Conservation (phyloP, 2,329 filamentous ascomycete genomes). For the Aspergillus floridensis region DNA sequence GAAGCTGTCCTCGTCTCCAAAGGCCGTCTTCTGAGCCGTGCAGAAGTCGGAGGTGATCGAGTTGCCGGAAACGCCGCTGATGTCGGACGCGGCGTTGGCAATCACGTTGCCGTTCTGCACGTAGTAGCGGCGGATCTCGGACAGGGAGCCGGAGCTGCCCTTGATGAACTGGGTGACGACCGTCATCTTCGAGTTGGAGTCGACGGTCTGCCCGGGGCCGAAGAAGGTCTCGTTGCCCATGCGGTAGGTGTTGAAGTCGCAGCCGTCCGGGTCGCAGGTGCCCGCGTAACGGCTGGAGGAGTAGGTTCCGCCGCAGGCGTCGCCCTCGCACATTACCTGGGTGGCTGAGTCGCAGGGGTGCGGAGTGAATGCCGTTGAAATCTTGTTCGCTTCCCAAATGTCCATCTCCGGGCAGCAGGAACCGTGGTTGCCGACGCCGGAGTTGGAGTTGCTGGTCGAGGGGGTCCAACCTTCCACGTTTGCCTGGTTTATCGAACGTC, state of each 20-base stretch:
- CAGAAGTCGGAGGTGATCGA: slow-evolving; percentile 59
- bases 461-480: slow-evolving; percentile 55
- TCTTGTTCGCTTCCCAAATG: slow-evolving; percentile 67
- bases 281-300: slow-evolving; percentile 57
- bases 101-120: slow-evolving; percentile 61
- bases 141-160: slow-evolving; percentile 50
- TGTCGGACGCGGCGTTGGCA: slow-evolving; percentile 50
- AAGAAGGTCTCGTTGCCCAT: slow-evolving; percentile 64
- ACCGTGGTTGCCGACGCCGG: slow-evolving; percentile 53
- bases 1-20: slow-evolving; percentile 56
- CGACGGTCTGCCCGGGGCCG: slow-evolving; percentile 56
- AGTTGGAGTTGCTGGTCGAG: slow-evolving; percentile 54
- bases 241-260: slow-evolving; percentile 68
- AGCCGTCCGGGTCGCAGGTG: slow-evolving; percentile 67
- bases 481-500: slow-evolving; percentile 29
- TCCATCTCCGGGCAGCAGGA: slow-evolving; percentile 68
- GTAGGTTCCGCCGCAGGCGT: slow-evolving; percentile 53
- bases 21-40: slow-evolving; percentile 53
- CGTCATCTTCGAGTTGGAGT: slow-evolving; percentile 59
- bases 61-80: slow-evolving; percentile 50
- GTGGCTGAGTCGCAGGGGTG: slow-evolving; percentile 58
- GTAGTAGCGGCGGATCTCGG: slow-evolving; percentile 63
- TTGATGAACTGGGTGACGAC: slow-evolving; percentile 68
- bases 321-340: slow-evolving; percentile 51
- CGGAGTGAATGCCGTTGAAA: slow-evolving; percentile 62